Evolutionary conservation across 176 grass and related monocot genomes (phyloP).

Genomic region (Ananas comosus): DNA sequence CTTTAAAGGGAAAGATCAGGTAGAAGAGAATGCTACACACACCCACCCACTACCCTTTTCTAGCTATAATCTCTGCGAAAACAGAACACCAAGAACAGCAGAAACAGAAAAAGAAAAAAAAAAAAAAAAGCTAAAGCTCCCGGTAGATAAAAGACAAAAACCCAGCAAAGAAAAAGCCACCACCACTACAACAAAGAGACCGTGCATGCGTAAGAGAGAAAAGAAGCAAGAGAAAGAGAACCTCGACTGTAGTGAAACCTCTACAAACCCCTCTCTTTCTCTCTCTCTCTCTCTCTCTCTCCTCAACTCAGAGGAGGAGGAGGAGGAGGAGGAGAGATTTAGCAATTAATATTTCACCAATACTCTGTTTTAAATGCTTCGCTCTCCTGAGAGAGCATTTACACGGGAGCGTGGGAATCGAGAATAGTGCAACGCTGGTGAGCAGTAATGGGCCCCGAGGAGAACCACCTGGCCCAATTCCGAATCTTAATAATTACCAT

Average conservation of each 20-base stretch:
- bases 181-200: background rate
- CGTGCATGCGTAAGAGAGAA: background rate
- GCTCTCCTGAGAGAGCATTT: background rate
- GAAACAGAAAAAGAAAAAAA: background rate
- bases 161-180: conserved; percentile 6
- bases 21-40: conserved; percentile 8
- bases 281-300: conserved; percentile 8
- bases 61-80: conserved; percentile 6
- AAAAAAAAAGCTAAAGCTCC: no score
- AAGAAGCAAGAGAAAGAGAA: background rate
- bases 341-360: no score
- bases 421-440: conserved; percentile 20
- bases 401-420: conserved; percentile 9
- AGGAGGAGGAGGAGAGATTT: background rate
- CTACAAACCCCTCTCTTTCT: background rate
- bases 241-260: conserved; percentile 1
- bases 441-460: conserved; percentile 9
- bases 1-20: background rate
- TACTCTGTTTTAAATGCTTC: no score
- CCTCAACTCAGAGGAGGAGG: conserved; percentile 3
- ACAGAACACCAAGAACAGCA: conserved; percentile 13
- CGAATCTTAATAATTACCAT: background rate
- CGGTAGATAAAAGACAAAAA: conserved; percentile 3
- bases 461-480: conserved; percentile 6
- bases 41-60: conserved; percentile 3